phyloP scores from a whole-genome alignment of 805 yeast genomes.

The Suhomyces xylopsoci region DNA sequence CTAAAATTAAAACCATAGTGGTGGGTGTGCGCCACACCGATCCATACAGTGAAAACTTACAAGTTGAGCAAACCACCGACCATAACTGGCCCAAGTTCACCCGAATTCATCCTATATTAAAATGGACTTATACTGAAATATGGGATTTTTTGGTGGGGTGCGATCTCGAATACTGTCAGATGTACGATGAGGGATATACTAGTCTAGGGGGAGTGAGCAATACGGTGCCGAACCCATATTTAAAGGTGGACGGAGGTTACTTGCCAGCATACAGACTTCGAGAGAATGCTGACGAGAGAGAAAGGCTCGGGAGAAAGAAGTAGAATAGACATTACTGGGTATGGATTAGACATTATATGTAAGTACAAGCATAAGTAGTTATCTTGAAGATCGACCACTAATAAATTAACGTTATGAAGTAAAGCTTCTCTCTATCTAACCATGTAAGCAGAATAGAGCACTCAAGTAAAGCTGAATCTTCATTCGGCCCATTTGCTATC shows the following conservation, averaged over 20 bases:
- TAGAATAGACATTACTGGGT: neutral
- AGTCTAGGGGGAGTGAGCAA: conserved; percentile 77
- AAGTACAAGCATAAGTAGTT: neutral
- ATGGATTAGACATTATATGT: neutral
- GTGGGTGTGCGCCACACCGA: conserved; percentile 89
- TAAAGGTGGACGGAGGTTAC: conserved; percentile 23
- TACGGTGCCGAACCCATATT: conserved; percentile 70
- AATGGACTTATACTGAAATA: conserved; percentile 79
- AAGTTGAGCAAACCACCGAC: conserved; percentile 71
- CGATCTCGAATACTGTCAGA: conserved; percentile 62
- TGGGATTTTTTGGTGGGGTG: conserved; percentile 76
- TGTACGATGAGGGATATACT: conserved; percentile 85
- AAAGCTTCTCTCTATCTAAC: no score
- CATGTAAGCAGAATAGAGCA: neutral
- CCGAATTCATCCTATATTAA: conserved; percentile 82
- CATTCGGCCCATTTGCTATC: neutral
- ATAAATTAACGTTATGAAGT: neutral
- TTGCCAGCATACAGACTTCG: conserved; percentile 57
- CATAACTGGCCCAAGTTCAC: conserved; percentile 88
- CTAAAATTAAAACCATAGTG: conserved; percentile 64
- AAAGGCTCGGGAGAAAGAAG: conserved; percentile 35
- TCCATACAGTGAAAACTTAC: conserved; percentile 67
- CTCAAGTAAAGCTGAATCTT: neutral
- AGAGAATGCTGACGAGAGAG: conserved; percentile 61
- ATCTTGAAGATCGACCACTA: neutral